Evolutionary conservation across 2,329 filamentous ascomycete species (phyloP).

Genomic region (Podosphaera fusca): DNA sequence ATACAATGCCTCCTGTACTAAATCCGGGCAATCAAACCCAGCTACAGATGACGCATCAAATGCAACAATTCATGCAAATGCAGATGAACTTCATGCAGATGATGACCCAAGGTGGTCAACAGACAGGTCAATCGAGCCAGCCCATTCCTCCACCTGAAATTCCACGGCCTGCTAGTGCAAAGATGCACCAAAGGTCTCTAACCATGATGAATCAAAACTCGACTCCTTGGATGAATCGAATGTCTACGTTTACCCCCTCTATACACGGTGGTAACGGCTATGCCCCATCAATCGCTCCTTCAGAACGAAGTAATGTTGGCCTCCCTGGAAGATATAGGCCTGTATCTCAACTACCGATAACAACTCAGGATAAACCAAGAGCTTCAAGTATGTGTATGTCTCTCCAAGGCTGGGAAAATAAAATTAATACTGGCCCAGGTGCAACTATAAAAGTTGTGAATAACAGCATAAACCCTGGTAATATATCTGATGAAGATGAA

Average conservation of each 20-base stretch:
- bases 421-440: conserved; percentile 16
- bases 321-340: conserved; percentile 77
- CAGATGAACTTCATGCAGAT: conserved; percentile 89
- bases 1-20: conserved; percentile 14
- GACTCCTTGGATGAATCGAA: conserved; percentile 27
- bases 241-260: conserved; percentile 25
- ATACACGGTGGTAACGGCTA: conserved; percentile 34
- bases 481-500: conserved; percentile 34
- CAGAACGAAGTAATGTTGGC: conserved; percentile 83
- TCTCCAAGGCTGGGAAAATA: conserved; percentile 12
- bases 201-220: conserved; percentile 59
- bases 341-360: conserved; percentile 40
- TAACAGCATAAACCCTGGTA: conserved; percentile 16
- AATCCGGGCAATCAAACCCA: conserved; percentile 48
- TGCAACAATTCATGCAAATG: conserved; percentile 78
- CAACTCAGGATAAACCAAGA: conserved; percentile 14
- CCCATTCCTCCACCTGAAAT: conserved; percentile 1
- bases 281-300: conserved; percentile 78
- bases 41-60: conserved; percentile 60
- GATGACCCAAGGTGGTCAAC: conserved; percentile 26
- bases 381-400: conserved; percentile 15
- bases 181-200: conserved; percentile 35
- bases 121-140: conserved; percentile 8
- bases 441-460: conserved; percentile 20
- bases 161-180: conserved; percentile 8